These are phyloP conservation scores for Mycena venus DNA, from an alignment of 768 basidiomycete species.

Conservation along the genomic window DNA sequence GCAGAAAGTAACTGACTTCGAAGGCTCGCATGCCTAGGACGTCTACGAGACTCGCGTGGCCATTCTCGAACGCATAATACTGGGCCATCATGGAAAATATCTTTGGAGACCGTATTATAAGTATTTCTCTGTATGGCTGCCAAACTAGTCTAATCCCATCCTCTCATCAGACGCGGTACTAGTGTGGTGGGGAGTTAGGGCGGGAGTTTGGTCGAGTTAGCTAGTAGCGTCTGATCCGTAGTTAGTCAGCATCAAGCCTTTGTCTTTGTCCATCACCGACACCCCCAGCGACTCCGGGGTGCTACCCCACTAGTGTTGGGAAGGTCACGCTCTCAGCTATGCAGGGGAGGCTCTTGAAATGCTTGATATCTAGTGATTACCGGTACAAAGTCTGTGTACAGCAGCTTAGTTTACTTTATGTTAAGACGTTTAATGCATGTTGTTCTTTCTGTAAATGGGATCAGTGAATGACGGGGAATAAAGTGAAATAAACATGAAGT, in stretches of 20 bases:
- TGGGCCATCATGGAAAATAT: not conserved
- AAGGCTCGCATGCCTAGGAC: not conserved
- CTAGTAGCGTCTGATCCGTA: no score
- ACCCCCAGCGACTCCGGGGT: no score
- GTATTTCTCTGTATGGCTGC: not conserved
- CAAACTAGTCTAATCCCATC: not conserved
- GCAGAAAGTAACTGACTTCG: not conserved
- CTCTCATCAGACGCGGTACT: not conserved
- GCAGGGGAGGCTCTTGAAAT: not conserved
- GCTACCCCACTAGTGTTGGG: not conserved
- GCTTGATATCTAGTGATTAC: not conserved
- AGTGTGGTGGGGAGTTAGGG: no score
- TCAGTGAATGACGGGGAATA: not conserved
- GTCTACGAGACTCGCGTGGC: not conserved
- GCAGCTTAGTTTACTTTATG: not conserved
- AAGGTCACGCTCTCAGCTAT: not conserved
- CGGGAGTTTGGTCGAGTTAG: no score
- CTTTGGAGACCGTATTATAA: not conserved
- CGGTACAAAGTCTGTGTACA: not conserved
- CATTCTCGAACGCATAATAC: not conserved
- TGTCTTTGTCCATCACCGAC: no score
- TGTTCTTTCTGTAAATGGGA: not conserved
- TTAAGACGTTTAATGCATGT: not conserved
- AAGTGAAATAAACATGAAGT: not conserved
- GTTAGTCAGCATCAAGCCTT: no score